A percentile compares a stretch with the other conserved stretches of the same genome.
phyloP scores from a whole-genome alignment of 768 basidiomycete genomes.

The Lactifluus pinguis region DNA sequence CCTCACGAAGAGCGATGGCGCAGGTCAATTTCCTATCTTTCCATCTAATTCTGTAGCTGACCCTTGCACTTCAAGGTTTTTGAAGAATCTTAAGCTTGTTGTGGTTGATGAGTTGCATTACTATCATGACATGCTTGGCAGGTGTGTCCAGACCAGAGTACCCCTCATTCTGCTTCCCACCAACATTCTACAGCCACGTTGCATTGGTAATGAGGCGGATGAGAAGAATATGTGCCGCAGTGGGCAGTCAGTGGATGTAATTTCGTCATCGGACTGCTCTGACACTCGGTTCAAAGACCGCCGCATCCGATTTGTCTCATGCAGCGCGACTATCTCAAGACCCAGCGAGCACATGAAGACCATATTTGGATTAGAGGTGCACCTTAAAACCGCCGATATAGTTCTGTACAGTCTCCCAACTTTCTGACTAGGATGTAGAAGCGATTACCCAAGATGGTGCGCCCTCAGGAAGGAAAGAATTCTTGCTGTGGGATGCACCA shows the following conservation, averaged over 20 bases:
- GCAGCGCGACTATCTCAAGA: slow-evolving; percentile 80
- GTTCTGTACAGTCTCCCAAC: background rate
- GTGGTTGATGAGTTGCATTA: slow-evolving; percentile 86
- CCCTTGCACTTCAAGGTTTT: slow-evolving; percentile 40
- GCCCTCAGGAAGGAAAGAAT: slow-evolving; percentile 73
- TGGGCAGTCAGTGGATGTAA: slow-evolving; percentile 47
- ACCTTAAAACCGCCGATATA: background rate
- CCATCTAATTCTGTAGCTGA: slow-evolving; percentile 7
- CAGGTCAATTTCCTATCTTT: slow-evolving; percentile 32
- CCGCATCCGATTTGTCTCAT: slow-evolving; percentile 61
- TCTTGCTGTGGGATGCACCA: slow-evolving; percentile 66
- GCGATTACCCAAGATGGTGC: slow-evolving; percentile 75
- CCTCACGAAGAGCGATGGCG: slow-evolving; percentile 83
- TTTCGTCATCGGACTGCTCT: background rate
- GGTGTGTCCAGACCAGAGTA: slow-evolving; percentile 32
- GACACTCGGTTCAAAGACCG: slow-evolving; percentile 34
- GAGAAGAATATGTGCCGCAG: slow-evolving; percentile 61
- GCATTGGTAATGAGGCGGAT: slow-evolving; percentile 72
- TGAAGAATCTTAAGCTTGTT: slow-evolving; percentile 68
- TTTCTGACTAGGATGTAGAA: slow-evolving; percentile 39
- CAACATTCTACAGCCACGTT: slow-evolving; percentile 47
- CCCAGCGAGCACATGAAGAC: slow-evolving; percentile 67
- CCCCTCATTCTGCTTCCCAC: background rate
- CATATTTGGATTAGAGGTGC: slow-evolving; percentile 56
- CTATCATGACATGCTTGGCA: slow-evolving; percentile 73